These are phyloP conservation scores for Coriolopsis trogii DNA, from an alignment of 1,284 basidiomycete species.

Conservation along the genomic window DNA sequence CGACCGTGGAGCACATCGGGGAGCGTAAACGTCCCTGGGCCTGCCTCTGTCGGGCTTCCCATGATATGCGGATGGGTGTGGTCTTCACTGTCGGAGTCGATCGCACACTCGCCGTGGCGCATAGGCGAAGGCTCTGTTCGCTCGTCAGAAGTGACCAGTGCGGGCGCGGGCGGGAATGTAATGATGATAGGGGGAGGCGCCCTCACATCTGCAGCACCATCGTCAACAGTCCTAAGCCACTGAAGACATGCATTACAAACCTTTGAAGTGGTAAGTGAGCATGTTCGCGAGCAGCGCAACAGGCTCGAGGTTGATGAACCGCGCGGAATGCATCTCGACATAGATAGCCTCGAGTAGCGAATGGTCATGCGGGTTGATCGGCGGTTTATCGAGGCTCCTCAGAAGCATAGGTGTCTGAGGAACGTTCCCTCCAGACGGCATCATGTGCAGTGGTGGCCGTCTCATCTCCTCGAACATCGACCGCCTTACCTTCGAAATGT, in stretches of 20 bases:
- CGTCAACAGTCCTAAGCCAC: neutral
- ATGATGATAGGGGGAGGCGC: conserved; percentile 63
- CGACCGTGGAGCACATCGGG: conserved; percentile 7
- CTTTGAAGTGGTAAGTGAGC: conserved; percentile 60
- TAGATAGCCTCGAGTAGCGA: conserved; percentile 65
- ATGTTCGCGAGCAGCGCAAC: conserved; percentile 61
- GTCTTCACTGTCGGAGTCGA: conserved; percentile 16
- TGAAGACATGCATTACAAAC: conserved; percentile 36
- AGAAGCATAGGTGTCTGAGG: conserved; percentile 10
- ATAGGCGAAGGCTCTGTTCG: neutral
- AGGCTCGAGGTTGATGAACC: conserved; percentile 68
- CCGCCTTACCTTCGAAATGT: conserved; percentile 6
- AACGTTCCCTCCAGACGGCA: conserved; percentile 1
- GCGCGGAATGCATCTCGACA: conserved; percentile 61
- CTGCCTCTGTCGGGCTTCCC: conserved; percentile 4
- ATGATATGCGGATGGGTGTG: neutral
- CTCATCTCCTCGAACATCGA: conserved; percentile 6
- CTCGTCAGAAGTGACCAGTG: neutral
- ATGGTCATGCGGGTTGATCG: conserved; percentile 67
- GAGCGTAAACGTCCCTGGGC: neutral
- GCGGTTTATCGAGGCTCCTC: conserved; percentile 18
- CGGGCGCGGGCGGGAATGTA: conserved; percentile 52
- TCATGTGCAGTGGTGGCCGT: conserved; percentile 7
- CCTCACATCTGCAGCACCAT: conserved; percentile 51
- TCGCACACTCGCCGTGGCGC: neutral